Conservation (phyloP, 768 basidiomycete genomes). For the Lentinula sp. region DNA sequence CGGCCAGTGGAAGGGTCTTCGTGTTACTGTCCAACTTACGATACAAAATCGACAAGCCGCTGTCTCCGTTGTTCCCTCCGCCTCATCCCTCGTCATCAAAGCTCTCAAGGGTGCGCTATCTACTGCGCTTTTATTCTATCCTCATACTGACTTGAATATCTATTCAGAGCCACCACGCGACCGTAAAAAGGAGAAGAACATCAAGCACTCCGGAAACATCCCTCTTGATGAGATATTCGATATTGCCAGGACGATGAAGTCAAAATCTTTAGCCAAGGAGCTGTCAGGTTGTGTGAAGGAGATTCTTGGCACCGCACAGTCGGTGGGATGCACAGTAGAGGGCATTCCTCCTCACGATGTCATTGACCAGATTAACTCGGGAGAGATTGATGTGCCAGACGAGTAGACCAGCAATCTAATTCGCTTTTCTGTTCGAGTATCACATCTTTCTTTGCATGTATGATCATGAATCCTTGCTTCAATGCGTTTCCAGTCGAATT, state of each 20-base stretch:
- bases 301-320: constrained; percentile 97
- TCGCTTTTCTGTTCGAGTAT: not conserved
- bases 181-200: constrained; percentile 99
- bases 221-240: constrained; percentile 89
- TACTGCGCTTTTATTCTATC: not conserved
- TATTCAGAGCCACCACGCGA: constrained; percentile 91
- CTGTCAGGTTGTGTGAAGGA: constrained; percentile 90
- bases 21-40: constrained; percentile 97
- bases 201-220: constrained; percentile 96
- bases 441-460: not conserved
- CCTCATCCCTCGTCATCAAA: constrained; percentile 94
- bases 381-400: constrained; percentile 81
- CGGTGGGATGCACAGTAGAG: constrained; percentile 93
- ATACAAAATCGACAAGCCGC: constrained; percentile 99
- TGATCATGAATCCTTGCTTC: not conserved
- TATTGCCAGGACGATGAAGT: constrained; percentile 94
- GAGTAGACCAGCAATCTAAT: constrained; percentile 46
- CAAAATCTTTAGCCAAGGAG: constrained; percentile 90
- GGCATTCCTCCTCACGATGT: constrained; percentile 90
- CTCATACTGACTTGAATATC: constrained; percentile 2
- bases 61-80: constrained; percentile 94
- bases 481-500: not conserved
- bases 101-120: constrained; percentile 89
- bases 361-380: constrained; percentile 81
- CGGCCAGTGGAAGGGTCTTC: constrained; percentile 97